Conservation (phyloP, 1,284 basidiomycete species). For the Ganoderma resinaceum region DNA sequence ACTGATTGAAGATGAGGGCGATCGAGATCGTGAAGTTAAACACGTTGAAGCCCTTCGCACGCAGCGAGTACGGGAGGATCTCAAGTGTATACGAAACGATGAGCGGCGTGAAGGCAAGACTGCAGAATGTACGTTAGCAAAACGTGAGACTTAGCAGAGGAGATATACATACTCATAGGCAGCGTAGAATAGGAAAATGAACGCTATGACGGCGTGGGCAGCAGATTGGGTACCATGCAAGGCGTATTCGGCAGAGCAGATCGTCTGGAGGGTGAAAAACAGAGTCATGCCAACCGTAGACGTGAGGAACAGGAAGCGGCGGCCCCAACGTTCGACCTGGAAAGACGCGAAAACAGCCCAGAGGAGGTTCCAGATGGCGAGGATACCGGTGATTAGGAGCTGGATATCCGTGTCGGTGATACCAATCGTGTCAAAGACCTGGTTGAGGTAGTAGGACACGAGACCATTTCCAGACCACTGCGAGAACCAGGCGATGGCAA, state of each 20-base stretch:
- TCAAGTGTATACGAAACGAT: constrained; percentile 80
- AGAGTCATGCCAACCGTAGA: constrained; percentile 73
- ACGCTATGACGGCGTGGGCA: constrained; percentile 74
- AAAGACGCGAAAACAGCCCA: constrained; percentile 68
- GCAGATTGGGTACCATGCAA: constrained; percentile 49
- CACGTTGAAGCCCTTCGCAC: constrained; percentile 81
- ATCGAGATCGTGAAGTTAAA: constrained; percentile 72
- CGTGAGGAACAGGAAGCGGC: constrained; percentile 69
- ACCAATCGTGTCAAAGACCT: constrained; percentile 75
- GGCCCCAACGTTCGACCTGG: constrained; percentile 65
- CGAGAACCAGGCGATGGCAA: constrained; percentile 75
- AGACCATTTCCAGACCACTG: constrained; percentile 82
- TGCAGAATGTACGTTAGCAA: constrained; percentile 33
- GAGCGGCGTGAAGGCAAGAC: constrained; percentile 76
- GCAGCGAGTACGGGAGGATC: constrained; percentile 73
- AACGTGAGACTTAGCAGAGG: neutral
- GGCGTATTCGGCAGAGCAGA: constrained; percentile 71
- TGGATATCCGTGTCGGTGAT: constrained; percentile 67
- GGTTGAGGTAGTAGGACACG: constrained; percentile 77
- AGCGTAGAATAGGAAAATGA: constrained; percentile 80
- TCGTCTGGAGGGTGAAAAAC: constrained; percentile 76
- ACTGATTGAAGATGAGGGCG: constrained; percentile 82
- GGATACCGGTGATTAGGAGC: constrained; percentile 47
- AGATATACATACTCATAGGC: constrained; percentile 61
- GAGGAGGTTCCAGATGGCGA: constrained; percentile 78